Evolutionary conservation across 1,139 yeast species (phyloP).

Genomic region (Candida smagusa): DNA sequence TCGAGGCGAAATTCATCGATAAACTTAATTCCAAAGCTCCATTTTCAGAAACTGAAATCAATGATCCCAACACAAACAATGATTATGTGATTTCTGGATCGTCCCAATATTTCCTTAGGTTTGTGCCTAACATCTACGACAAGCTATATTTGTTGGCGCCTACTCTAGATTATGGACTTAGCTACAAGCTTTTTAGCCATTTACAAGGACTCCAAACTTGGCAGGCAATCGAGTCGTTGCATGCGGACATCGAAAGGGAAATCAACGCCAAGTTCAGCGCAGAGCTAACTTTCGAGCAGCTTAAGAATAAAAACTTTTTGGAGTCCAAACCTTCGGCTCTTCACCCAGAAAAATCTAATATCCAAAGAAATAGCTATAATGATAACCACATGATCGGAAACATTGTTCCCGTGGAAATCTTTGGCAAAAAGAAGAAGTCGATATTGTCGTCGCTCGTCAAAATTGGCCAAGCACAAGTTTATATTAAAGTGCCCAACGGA

Average conservation of each 20-base stretch:
- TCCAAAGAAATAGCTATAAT: constrained; percentile 8
- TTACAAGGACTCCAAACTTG: constrained; percentile 30
- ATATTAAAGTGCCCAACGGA: constrained; percentile 32
- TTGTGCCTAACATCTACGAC: constrained; percentile 37
- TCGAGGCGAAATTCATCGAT: constrained; percentile 45
- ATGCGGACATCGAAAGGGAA: constrained; percentile 33
- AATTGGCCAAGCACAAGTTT: constrained; percentile 35
- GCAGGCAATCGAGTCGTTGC: constrained; percentile 28
- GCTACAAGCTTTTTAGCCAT: constrained; percentile 31
- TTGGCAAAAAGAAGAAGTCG: constrained; percentile 39
- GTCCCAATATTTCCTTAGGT: constrained; percentile 39
- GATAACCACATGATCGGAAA: constrained; percentile 25
- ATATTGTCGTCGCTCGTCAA: constrained; percentile 33
- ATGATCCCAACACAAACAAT: constrained; percentile 31
- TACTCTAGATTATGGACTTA: constrained; percentile 14
- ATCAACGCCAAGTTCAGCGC: constrained; percentile 29
- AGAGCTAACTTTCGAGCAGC: constrained; percentile 27
- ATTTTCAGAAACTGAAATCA: constrained; percentile 36
- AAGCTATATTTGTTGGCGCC: constrained; percentile 16
- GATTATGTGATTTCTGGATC: constrained; percentile 38
- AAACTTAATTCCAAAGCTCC: constrained; percentile 28
- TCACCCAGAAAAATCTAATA: not conserved
- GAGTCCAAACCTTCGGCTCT: not conserved
- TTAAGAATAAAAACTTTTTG: constrained; percentile 33
- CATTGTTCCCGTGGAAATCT: constrained; percentile 20